phyloP scores from a whole-genome alignment of 176 grass and related monocot species.

The Oryza coarctata region DNA sequence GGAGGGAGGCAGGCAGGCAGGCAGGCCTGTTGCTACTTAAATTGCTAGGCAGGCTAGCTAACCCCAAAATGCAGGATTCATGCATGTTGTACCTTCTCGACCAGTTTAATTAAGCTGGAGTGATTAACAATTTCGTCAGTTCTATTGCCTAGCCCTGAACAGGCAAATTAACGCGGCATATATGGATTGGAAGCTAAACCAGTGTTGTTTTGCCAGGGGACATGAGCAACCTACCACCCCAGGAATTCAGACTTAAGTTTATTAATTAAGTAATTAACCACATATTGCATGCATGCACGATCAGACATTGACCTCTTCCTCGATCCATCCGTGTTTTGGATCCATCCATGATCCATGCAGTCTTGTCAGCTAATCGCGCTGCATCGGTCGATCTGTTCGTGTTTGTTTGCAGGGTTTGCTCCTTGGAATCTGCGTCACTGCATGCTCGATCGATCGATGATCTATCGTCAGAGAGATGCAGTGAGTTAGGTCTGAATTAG shows the following conservation, averaged over 20 bases:
- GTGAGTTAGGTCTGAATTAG: background rate
- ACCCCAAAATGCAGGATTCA: background rate
- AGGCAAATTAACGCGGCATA: background rate
- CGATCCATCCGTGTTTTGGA: background rate
- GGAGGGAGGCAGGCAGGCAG: background rate
- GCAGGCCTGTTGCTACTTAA: background rate
- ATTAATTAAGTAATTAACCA: background rate
- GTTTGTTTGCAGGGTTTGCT: background rate
- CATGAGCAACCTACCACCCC: background rate
- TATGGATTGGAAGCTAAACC: background rate
- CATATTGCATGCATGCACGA: background rate
- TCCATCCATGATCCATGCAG: background rate
- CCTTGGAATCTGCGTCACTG: constrained; percentile 26
- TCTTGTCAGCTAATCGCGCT: background rate
- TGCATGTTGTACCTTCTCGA: background rate
- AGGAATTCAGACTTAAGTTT: constrained; percentile 26
- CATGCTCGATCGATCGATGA: background rate
- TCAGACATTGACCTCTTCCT: constrained; percentile 15
- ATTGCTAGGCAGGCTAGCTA: background rate
- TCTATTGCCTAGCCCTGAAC: background rate
- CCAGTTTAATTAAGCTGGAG: background rate
- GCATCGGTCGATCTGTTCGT: background rate
- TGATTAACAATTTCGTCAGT: background rate
- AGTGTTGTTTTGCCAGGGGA: constrained; percentile 5
- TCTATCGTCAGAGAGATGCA: background rate